Percentiles rank a stretch among this genome's conserved stretches.
Evolutionary conservation across 768 basidiomycete genomes (phyloP).

Genomic region (Lentinula guzmanii): DNA sequence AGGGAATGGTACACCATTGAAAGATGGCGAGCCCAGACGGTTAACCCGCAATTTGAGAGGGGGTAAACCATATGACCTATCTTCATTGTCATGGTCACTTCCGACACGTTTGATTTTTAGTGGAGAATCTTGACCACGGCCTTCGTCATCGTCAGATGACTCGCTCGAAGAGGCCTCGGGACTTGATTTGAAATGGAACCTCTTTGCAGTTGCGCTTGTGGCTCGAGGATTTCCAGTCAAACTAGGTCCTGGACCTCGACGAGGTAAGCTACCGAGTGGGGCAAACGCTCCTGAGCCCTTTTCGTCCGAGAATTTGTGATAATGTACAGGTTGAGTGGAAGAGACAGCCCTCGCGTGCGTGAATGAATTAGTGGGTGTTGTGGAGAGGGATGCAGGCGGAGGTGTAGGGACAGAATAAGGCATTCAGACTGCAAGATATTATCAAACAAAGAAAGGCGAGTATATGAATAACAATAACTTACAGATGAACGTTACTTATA

Average conservation of each 20-base stretch:
- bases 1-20: conserved; percentile 15
- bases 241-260: conserved; percentile 21
- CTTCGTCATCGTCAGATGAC: conserved; percentile 17
- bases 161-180: conserved; percentile 16
- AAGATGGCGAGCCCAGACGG: not conserved
- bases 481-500: not conserved
- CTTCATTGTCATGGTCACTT: conserved; percentile 14
- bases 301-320: conserved; percentile 23
- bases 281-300: conserved; percentile 43
- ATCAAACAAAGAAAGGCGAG: not conserved
- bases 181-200: conserved; percentile 27
- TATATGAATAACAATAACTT: not conserved
- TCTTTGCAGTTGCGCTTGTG: conserved; percentile 7
- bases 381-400: not conserved
- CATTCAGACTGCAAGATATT: not conserved
- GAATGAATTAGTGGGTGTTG: not conserved
- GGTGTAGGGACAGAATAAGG: not conserved
- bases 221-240: conserved; percentile 8
- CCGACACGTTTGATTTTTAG: no score
- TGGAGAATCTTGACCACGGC: conserved; percentile 17
- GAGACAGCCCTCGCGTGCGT: not conserved
- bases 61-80: conserved; percentile 5
- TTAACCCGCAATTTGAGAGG: conserved; percentile 15
- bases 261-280: conserved; percentile 40
- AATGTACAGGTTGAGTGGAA: not conserved